Evolutionary conservation across 805 yeast genomes (phyloP).

Genomic region (Zygosaccharomyces bisporus): DNA sequence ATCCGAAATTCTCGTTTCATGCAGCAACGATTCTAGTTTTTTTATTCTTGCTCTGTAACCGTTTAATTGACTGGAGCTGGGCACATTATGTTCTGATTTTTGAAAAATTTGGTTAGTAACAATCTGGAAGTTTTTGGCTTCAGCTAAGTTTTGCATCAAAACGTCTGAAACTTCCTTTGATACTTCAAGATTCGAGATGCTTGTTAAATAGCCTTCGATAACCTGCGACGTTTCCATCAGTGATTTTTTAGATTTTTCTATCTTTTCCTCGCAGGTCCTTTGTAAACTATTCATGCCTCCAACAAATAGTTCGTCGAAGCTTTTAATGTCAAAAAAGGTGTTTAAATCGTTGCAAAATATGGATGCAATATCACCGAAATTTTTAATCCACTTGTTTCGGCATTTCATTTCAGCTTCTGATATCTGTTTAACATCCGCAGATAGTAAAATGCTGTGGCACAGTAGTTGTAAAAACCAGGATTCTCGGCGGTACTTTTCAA

Average conservation of each 20-base stretch:
- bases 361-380: conserved; percentile 43
- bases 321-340: conserved; percentile 9
- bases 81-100: conserved; percentile 1
- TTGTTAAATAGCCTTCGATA: conserved; percentile 38
- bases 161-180: conserved; percentile 36
- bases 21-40: conserved; percentile 71
- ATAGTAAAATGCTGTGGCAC: conserved; percentile 35
- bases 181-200: conserved; percentile 33
- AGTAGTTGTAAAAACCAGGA: conserved; percentile 45
- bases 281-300: conserved; percentile 1
- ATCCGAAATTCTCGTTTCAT: conserved; percentile 63
- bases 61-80: conserved; percentile 41
- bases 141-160: conserved; percentile 39
- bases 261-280: background rate
- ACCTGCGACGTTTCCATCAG: conserved; percentile 24
- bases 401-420: conserved; percentile 53
- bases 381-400: conserved; percentile 60
- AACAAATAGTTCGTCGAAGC: conserved; percentile 3
- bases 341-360: conserved; percentile 11
- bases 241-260: background rate
- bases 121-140: conserved; percentile 13
- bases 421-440: conserved; percentile 55
- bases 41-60: conserved; percentile 71
- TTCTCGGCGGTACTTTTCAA: conserved; percentile 56
- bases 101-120: conserved; percentile 2